Conservation (phyloP, 768 basidiomycete species). For the Macrolepiota fuliginosa region DNA sequence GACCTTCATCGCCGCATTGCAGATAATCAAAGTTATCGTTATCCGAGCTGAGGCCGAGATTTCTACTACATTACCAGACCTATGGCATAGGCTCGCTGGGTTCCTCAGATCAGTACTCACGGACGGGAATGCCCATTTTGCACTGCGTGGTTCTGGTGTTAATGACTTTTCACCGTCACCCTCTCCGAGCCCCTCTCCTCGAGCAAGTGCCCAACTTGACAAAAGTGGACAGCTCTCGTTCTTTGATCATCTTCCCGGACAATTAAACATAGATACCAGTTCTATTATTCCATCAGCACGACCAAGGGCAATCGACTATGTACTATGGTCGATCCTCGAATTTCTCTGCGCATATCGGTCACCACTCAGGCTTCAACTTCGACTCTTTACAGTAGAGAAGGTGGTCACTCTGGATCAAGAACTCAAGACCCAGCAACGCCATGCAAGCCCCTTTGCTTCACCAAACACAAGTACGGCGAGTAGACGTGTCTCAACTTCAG, state of each 20-base stretch:
- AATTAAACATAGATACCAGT: constrained; percentile 20
- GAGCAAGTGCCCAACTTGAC: constrained; percentile 40
- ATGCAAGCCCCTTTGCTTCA: constrained; percentile 19
- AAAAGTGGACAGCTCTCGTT: constrained; percentile 23
- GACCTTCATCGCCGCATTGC: constrained; percentile 50
- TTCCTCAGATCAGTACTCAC: constrained; percentile 49
- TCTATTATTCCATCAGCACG: constrained; percentile 20
- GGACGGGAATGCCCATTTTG: constrained; percentile 65
- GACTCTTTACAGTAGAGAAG: constrained; percentile 64
- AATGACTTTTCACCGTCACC: constrained; percentile 42
- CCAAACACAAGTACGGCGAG: constrained; percentile 25
- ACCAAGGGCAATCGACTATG: constrained; percentile 68
- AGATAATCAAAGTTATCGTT: constrained; percentile 66
- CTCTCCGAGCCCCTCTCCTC: constrained; percentile 54
- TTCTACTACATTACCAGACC: constrained; percentile 47
- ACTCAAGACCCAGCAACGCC: constrained; percentile 31
- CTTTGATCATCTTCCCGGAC: constrained; percentile 24
- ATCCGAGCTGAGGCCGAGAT: constrained; percentile 63
- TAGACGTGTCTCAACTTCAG: constrained; percentile 46
- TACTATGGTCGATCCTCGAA: constrained; percentile 71
- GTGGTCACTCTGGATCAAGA: constrained; percentile 52
- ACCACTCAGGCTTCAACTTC: constrained; percentile 65
- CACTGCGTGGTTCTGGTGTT: constrained; percentile 26
- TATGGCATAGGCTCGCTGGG: constrained; percentile 62
- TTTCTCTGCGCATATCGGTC: constrained; percentile 59